These are phyloP conservation scores for Boechera divaricarpa DNA, from an alignment of 345 rosid genomes.

Conservation along the genomic window DNA sequence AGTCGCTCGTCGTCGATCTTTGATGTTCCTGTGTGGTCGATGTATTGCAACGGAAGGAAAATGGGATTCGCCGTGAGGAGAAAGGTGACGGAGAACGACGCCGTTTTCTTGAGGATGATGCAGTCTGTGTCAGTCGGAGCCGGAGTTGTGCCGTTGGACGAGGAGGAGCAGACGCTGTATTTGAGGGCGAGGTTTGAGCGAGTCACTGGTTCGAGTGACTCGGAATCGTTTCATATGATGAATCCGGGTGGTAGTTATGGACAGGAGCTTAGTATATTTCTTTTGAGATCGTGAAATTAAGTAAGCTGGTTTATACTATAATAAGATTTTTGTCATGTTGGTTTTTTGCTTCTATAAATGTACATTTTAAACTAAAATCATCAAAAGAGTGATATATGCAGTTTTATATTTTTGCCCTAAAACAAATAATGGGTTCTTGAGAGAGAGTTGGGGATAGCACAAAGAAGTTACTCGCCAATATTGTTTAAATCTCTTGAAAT, in stretches of 20 bases:
- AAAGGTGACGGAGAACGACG: conserved; percentile 55
- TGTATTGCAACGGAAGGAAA: conserved; percentile 86
- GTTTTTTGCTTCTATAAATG: conserved; percentile 9
- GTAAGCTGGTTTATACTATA: conserved; percentile 40
- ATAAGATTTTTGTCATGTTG: conserved; percentile 7
- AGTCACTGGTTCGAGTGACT: conserved; percentile 75
- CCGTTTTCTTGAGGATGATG: conserved; percentile 67
- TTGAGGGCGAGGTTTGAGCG: conserved; percentile 73
- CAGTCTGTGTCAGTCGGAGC: conserved; percentile 84
- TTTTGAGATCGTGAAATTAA: conserved; percentile 60
- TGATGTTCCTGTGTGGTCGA: conserved; percentile 77
- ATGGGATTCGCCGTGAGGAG: conserved; percentile 78
- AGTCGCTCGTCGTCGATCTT: conserved; percentile 46
- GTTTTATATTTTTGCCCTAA: not conserved
- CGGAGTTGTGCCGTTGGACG: conserved; percentile 59
- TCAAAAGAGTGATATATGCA: conserved; percentile 11
- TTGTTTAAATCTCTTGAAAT: not conserved
- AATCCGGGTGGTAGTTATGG: conserved; percentile 73
- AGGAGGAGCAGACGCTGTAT: conserved; percentile 63
- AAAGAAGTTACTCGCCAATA: not conserved
- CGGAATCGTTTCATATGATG: conserved; percentile 82
- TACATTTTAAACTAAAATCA: not conserved
- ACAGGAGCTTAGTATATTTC: conserved; percentile 78
- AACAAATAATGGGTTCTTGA: not conserved
- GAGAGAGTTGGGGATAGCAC: not conserved